Conservation (phyloP, 495 filamentous ascomycete genomes). For the Neurospora sp. region DNA sequence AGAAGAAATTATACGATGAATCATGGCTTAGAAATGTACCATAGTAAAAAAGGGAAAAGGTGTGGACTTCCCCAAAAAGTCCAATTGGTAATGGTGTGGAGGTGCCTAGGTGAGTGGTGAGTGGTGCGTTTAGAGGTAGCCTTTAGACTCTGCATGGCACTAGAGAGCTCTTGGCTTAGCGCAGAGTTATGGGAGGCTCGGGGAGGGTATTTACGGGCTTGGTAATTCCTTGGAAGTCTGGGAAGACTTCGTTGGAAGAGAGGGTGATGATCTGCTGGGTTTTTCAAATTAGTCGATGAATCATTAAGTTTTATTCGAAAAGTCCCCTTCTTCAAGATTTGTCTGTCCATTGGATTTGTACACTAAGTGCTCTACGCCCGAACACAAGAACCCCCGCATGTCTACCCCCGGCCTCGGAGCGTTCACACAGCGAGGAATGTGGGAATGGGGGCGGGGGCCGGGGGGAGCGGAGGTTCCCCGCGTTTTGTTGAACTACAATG, state of each 20-base stretch:
- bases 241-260: neutral
- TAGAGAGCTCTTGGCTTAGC: neutral
- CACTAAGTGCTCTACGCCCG: neutral
- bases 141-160: neutral
- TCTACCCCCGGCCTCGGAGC: neutral
- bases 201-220: neutral
- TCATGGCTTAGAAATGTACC: no score
- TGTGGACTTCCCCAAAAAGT: neutral
- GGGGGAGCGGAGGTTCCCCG: neutral
- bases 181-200: neutral
- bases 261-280: neutral
- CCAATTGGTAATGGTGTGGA: neutral
- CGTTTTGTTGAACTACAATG: neutral
- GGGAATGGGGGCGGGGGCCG: neutral
- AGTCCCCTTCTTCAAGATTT: neutral
- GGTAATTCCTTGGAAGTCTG: neutral
- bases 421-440: neutral
- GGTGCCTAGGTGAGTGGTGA: neutral
- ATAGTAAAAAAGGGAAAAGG: neutral
- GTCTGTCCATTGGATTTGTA: neutral
- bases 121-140: neutral
- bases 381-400: neutral
- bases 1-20: neutral
- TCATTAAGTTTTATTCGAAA: neutral
- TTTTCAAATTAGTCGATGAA: neutral